Evolutionary conservation across 2,329 filamentous ascomycete species (phyloP), one percentile per base, ranked within the genome.

Genomic region (Penicillium sclerotigenum): DNA sequence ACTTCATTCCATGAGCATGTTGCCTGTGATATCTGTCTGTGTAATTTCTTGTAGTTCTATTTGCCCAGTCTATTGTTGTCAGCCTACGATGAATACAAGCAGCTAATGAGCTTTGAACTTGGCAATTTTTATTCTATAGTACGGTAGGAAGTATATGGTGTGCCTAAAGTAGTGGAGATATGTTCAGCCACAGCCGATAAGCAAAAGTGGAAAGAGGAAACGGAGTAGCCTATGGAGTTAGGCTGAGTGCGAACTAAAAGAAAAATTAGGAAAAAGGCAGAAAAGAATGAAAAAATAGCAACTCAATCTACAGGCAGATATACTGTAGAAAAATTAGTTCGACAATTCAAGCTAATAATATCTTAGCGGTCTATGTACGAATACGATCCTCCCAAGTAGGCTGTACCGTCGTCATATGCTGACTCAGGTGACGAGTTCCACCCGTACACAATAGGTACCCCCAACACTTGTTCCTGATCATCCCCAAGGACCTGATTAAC

Each of bases 21-120:
- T 37, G 28, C 36, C 37, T 46, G 20, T 45, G 48, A 52, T 34
- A 28, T 2, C 16, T 55, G 7, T 58, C 33, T 22, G 37, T 57
- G 56, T 62, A 58, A 53, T 49, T 36, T 55, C 42, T 31, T 60
- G 55, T 63, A 63, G 55, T 56, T 34, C 37, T 60, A 56, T 49
- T 43, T 26, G 7, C 10, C 11, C 4, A 13, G 26, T 24, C 3
- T 41, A 7, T 18, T 14, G 5, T n/a, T 7, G 29, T 26, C 5
- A 45, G 48, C 16, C 26, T 34, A 26, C 26, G 37, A 16, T 43
- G 20, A 24, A 26, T 26, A 26, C n/a, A 18, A 37, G 24, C 31
- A 52, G 31, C 18, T 26, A 43, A 8, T 14, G 24, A 26, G 13
- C 5, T 45, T 34, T 16, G 18, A 26, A 20, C 8, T 8, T 16